A percentile compares a stretch with the other conserved stretches of the same genome.
These are phyloP conservation scores for Aureobasidium mangrovei DNA, from an alignment of 2,329 filamentous ascomycete species.

Conservation along the genomic window DNA sequence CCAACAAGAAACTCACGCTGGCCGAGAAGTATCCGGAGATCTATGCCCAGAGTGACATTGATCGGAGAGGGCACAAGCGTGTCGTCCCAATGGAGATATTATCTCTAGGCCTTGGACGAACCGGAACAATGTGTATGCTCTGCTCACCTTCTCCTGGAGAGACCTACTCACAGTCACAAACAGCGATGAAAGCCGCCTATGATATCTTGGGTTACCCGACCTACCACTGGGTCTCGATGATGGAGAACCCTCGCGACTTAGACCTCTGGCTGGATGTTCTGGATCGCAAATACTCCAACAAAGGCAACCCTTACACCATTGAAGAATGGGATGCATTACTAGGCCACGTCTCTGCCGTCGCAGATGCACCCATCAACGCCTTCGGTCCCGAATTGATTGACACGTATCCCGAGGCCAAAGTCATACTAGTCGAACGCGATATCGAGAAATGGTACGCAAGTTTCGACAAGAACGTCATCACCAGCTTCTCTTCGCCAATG, in stretches of 20 bases:
- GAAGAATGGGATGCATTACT: constrained; percentile 27
- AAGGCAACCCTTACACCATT: constrained; percentile 14
- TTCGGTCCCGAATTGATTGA: constrained; percentile 30
- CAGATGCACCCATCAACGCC: constrained; percentile 27
- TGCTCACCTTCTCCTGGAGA: not conserved
- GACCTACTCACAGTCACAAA: not conserved
- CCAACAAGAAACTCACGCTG: not conserved
- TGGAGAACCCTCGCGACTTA: constrained; percentile 18
- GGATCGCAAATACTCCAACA: constrained; percentile 18
- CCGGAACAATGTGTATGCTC: constrained; percentile 18
- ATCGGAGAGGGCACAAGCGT: not conserved
- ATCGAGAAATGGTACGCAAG: constrained; percentile 22
- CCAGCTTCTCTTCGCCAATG: not conserved
- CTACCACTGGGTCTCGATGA: constrained; percentile 19
- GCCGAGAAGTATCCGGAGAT: constrained; percentile 6
- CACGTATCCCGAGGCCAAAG: constrained; percentile 31
- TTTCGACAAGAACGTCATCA: constrained; percentile 8
- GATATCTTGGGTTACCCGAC: constrained; percentile 19
- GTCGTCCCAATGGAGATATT: constrained; percentile 20
- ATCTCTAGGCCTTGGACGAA: constrained; percentile 19
- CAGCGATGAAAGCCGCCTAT: constrained; percentile 18
- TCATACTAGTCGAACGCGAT: constrained; percentile 27
- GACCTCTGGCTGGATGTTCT: constrained; percentile 21
- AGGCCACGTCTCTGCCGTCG: constrained; percentile 25
- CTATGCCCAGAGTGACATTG: not conserved